Conservation (phyloP, 2,329 filamentous ascomycete species). For the Ophiostoma montium region DNA sequence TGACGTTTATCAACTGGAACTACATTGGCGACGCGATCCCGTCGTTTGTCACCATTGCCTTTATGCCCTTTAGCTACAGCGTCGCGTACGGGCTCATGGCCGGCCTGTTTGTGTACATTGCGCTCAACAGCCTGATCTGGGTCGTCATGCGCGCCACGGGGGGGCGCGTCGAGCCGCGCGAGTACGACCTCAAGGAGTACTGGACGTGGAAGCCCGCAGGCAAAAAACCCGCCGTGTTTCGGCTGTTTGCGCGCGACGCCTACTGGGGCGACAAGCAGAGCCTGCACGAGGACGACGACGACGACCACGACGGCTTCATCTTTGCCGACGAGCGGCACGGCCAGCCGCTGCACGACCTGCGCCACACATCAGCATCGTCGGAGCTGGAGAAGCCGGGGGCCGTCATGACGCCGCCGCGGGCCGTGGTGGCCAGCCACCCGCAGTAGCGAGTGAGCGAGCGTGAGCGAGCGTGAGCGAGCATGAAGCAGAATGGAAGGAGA, state of each 20-base stretch:
- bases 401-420: no score
- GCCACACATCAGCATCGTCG: no score
- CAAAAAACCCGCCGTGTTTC: slow-evolving; percentile 33
- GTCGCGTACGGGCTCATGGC: slow-evolving; percentile 66
- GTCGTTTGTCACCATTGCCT: slow-evolving; percentile 59
- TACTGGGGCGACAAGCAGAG: slow-evolving; percentile 16
- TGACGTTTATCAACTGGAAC: slow-evolving; percentile 61
- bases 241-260: slow-evolving; percentile 18
- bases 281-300: slow-evolving; percentile 9
- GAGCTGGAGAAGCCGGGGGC: not conserved
- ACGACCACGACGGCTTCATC: not conserved
- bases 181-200: slow-evolving; percentile 41
- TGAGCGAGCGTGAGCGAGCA: no score
- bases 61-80: slow-evolving; percentile 68
- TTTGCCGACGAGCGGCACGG: slow-evolving; percentile 6
- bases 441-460: no score
- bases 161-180: slow-evolving; percentile 30
- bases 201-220: slow-evolving; percentile 39
- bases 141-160: slow-evolving; percentile 29
- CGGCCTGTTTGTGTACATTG: slow-evolving; percentile 38
- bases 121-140: slow-evolving; percentile 34
- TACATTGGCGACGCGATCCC: slow-evolving; percentile 65
- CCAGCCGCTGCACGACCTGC: slow-evolving; percentile 2
- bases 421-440: no score
- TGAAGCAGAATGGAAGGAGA: no score